Evolutionary conservation across 805 yeast genomes (phyloP), one percentile per base, ranked within the genome.

Genomic region (Ogataea saltuana): DNA sequence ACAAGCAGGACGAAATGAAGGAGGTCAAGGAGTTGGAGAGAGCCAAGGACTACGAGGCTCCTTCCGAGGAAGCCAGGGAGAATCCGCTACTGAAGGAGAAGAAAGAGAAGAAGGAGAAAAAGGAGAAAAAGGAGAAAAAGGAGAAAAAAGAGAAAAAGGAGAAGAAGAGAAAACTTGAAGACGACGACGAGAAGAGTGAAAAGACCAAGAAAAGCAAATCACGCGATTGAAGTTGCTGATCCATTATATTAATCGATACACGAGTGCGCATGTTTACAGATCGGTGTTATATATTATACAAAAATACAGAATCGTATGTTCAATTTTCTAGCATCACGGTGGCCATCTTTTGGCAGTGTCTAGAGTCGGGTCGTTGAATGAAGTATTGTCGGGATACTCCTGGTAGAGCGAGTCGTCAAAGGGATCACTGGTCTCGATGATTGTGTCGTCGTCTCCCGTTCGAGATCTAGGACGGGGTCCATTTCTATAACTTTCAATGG

Each of bases 21-120:
- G 79, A 72, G 44, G 75, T 71, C 44, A 83, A 78, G 61, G 82
- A 83, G 52, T 70, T 69, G 39, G 95, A 86, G 60, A 78, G 91
- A 60, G 76, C 77, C 15, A 80, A 85, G 69, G 93, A 83, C 50
- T 91, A 78, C 58, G 79, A 78, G 45, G 96, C 97, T 12, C 98
- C 98, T 11, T 82, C 79, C 57, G 98, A 91, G 67, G 67, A 61
- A 9, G 45, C 49, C 18, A 60, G 68, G 49, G 68, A 62, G 42
- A 67, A 67, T 46, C 66, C 64, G 9, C 42, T 66, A n/a, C 38
- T 65, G 21, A 60, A 58, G 46, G 56, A 59, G 42, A 54, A 56
- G 42, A 60, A 50, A 51, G 63, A 53, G 50, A 60, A 55, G 44
- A 55, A 58, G 51, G 51, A 57, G 36, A 53, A 58, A 33, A 58